phyloP scores from a whole-genome alignment of 139 green algal species.

The Asterochloris erici region DNA sequence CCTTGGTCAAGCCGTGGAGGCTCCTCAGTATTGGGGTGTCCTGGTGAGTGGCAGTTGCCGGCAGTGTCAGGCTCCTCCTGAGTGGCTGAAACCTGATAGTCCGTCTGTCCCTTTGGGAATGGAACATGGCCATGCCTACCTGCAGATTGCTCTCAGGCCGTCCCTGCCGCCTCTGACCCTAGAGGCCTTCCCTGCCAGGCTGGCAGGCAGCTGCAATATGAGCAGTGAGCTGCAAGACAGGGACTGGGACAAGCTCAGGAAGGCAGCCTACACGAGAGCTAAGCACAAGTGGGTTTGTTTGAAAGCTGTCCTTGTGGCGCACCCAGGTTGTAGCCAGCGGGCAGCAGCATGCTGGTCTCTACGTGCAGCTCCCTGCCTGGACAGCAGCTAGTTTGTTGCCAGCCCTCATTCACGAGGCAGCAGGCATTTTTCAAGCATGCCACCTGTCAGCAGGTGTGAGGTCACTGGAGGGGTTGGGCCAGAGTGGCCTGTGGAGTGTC shows the following conservation, averaged over 20 bases:
- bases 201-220: conserved; percentile 11
- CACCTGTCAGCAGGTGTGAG: conserved; percentile 19
- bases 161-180: conserved; percentile 21
- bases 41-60: not conserved
- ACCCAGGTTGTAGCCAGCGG: not conserved
- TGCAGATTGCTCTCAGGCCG: conserved; percentile 12
- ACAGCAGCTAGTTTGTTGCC: not conserved
- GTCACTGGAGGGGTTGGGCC: conserved; percentile 7
- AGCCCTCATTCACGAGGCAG: too few relatives aligned
- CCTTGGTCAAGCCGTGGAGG: conserved; percentile 9
- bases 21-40: not conserved
- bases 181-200: conserved; percentile 15
- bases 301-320: not conserved
- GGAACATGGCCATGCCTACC: not conserved
- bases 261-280: conserved; percentile 4
- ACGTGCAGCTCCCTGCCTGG: not conserved
- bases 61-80: not conserved
- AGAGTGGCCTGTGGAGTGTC: conserved; percentile 18
- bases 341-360: not conserved
- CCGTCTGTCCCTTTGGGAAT: not conserved
- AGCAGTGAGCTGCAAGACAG: not conserved
- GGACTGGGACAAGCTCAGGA: conserved; percentile 17
- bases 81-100: not conserved
- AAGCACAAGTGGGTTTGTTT: conserved; percentile 20
- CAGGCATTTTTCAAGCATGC: not conserved